Conservation (phyloP, 2,329 filamentous ascomycete species). For the Chaetomiaceae sp. region DNA sequence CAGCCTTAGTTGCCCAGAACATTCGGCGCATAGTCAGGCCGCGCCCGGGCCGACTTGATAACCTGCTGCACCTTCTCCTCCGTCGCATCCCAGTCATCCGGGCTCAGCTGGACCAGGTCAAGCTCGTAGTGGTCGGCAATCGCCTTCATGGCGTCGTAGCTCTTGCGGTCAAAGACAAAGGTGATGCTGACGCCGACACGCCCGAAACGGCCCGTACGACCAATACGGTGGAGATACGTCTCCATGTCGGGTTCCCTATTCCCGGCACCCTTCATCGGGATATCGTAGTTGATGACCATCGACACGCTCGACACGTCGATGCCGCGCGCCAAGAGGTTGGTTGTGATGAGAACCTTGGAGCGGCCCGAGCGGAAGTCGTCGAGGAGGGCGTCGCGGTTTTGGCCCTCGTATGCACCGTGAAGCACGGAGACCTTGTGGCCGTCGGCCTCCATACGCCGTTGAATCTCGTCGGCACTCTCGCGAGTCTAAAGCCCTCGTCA, state of each 20-base stretch:
- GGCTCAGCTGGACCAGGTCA: constrained; percentile 74
- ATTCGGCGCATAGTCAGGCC: constrained; percentile 30
- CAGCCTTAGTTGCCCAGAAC: constrained; percentile 16
- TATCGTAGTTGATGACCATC: constrained; percentile 97
- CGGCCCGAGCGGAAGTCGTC: constrained; percentile 80
- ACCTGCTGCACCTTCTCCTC: constrained; percentile 58
- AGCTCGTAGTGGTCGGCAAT: constrained; percentile 80
- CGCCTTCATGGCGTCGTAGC: constrained; percentile 71
- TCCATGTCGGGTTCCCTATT: constrained; percentile 85
- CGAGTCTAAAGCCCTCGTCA: constrained; percentile 57
- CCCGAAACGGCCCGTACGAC: constrained; percentile 92
- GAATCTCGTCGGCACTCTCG: constrained; percentile 78
- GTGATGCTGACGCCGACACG: constrained; percentile 94
- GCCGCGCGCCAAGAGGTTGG: constrained; percentile 91
- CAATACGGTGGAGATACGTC: constrained; percentile 97
- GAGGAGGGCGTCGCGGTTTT: constrained; percentile 76
- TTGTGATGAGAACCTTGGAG: constrained; percentile 95
- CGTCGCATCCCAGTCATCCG: constrained; percentile 85
- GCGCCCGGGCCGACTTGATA: constrained; percentile 28
- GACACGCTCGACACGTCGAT: constrained; percentile 90
- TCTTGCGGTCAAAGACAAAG: constrained; percentile 83
- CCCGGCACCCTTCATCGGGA: constrained; percentile 68
- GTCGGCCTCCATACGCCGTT: constrained; percentile 78
- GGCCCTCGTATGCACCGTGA: constrained; percentile 81
- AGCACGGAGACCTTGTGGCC: constrained; percentile 89